Evolutionary conservation across 2,329 filamentous ascomycete genomes (phyloP).

Genomic region (Clonostachys byssicola): DNA sequence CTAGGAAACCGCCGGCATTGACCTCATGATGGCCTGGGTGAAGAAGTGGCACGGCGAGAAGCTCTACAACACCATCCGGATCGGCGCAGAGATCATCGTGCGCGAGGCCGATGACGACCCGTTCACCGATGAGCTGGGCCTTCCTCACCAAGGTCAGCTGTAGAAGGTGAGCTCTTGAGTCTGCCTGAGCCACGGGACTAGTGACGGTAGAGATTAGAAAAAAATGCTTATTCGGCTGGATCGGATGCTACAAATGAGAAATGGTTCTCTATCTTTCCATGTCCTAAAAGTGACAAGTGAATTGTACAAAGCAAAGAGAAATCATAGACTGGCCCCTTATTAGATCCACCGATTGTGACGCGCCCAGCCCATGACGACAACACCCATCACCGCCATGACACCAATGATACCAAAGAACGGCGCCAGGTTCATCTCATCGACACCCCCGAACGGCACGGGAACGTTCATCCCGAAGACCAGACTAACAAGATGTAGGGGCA

Average conservation of each 20-base stretch:
- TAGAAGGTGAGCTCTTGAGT: no score
- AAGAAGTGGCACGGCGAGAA: constrained; percentile 1
- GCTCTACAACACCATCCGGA: neutral
- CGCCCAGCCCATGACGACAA: constrained; percentile 39
- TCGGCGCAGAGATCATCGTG: neutral
- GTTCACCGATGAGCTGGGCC: neutral
- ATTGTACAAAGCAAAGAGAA: neutral
- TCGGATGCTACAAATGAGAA: no score
- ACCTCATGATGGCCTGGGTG: neutral
- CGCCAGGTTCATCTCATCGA: constrained; percentile 43
- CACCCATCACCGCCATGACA: constrained; percentile 48
- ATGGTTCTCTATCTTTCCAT: no score
- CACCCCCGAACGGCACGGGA: constrained; percentile 56
- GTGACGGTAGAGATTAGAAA: no score
- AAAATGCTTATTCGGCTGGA: no score
- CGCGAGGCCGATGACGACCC: constrained; percentile 1
- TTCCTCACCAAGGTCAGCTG: neutral
- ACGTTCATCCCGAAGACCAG: constrained; percentile 90
- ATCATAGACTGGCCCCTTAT: neutral
- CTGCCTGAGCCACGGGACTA: no score
- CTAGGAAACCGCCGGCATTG: constrained; percentile 2
- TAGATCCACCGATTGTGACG: constrained; percentile 42
- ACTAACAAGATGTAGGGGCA: constrained; percentile 90
- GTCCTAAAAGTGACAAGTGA: no score
- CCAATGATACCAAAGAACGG: constrained; percentile 46